These are phyloP conservation scores for Candolleomyces aberdarensis DNA, from an alignment of 768 basidiomycete genomes.

Conservation along the genomic window DNA sequence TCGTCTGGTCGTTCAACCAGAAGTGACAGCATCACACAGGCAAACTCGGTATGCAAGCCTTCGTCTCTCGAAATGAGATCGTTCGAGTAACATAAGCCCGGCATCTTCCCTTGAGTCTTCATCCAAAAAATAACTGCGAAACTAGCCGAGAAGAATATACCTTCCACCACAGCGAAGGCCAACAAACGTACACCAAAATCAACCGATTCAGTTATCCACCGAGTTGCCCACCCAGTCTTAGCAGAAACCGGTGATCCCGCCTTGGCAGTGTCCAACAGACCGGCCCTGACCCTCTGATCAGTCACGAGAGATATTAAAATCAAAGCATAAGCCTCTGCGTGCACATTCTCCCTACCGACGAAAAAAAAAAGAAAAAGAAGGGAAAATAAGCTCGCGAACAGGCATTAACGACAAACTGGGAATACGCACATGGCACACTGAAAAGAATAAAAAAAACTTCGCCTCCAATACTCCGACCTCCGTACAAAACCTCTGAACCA, in stretches of 20 bases:
- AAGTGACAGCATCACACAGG: constrained; percentile 56
- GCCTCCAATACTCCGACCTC: not conserved
- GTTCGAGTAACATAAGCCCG: constrained; percentile 79
- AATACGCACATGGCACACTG: not conserved
- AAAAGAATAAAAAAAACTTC: too few species aligned
- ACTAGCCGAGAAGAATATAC: constrained; percentile 78
- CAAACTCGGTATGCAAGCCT: constrained; percentile 82
- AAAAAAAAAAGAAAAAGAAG: too few species aligned
- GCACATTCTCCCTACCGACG: not conserved
- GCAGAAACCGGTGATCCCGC: not conserved
- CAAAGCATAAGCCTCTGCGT: not conserved
- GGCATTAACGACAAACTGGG: not conserved
- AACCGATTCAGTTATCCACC: not conserved
- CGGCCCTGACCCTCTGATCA: not conserved
- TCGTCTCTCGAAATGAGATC: constrained; percentile 84
- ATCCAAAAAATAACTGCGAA: constrained; percentile 83
- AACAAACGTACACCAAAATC: not conserved
- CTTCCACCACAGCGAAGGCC: constrained; percentile 76
- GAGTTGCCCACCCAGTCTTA: not conserved
- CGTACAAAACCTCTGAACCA: not conserved
- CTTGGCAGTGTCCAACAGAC: not conserved
- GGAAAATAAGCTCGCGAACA: too few species aligned
- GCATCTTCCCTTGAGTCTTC: constrained; percentile 82
- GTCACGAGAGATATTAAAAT: not conserved
- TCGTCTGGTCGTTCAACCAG: not conserved